These are phyloP conservation scores for Metschnikowia drakensbergensis DNA, from an alignment of 805 yeast genomes.

Conservation along the genomic window DNA sequence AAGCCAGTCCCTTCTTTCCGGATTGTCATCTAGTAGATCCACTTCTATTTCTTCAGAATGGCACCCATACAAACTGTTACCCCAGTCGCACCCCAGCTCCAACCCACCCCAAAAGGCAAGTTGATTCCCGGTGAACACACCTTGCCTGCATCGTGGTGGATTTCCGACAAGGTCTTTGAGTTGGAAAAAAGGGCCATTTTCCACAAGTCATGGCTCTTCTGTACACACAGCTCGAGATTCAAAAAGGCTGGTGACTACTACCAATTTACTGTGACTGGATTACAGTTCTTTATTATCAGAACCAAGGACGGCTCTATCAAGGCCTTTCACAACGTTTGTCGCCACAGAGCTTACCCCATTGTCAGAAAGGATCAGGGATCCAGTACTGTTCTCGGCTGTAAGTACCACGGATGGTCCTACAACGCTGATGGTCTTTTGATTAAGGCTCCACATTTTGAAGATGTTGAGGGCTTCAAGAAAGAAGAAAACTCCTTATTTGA, in stretches of 20 bases:
- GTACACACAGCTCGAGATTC: constrained; percentile 51
- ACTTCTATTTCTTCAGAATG: neutral
- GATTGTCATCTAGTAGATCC: neutral
- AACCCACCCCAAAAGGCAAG: constrained; percentile 8
- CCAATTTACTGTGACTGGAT: constrained; percentile 48
- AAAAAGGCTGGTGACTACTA: constrained; percentile 56
- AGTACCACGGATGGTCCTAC: constrained; percentile 65
- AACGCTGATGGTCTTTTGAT: constrained; percentile 56
- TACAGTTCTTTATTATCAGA: constrained; percentile 53
- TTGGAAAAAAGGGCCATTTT: constrained; percentile 57
- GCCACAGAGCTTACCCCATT: constrained; percentile 63
- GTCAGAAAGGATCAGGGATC: constrained; percentile 57
- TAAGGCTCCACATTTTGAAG: constrained; percentile 60
- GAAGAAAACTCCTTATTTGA: constrained; percentile 53
- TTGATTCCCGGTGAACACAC: constrained; percentile 39
- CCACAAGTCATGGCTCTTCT: constrained; percentile 53
- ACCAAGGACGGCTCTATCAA: constrained; percentile 48
- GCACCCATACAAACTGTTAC: constrained; percentile 4
- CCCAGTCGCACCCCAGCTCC: neutral
- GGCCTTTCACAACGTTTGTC: constrained; percentile 63
- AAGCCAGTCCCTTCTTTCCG: neutral
- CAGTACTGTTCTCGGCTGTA: constrained; percentile 54
- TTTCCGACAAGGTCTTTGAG: constrained; percentile 53
- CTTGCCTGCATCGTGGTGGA: constrained; percentile 66
- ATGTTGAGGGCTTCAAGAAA: constrained; percentile 55